Evolutionary conservation across 2,329 filamentous ascomycete genomes (phyloP), one percentile per base, ranked within the genome.

Genomic region (Penicillium concentricum): DNA sequence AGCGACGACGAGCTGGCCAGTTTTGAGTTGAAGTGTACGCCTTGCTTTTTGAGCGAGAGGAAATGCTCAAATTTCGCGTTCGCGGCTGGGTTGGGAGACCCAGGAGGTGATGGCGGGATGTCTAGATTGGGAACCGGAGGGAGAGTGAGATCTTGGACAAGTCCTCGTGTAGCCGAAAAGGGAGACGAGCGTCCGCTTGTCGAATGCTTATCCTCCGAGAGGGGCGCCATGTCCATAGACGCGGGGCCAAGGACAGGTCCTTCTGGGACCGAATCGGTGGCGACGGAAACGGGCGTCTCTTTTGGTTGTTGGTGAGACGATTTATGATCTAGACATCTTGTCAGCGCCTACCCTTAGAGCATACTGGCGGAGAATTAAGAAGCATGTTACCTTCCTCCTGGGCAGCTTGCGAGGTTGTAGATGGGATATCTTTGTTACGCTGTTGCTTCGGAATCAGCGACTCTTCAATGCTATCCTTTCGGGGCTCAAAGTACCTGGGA

Each of bases 1-100:
- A 87, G 74, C 2, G 83, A 82, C 2, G 81, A 76, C 4, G 84
- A 85, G 37, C 73, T 75, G 51, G 82, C 80, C 15, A 88, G 72
- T 52, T 85, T 83, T 61, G 83, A 77, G 61, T 88, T 87, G 74
- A 87, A 88, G 69, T 88, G 85, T 22, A 84, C 74, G 2, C 82
- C 83, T 67, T 85, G 81, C 64, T 81, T 81, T 69, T 87, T 88
- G 35, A 87, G 73, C 22, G 81, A 78, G 4, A 87, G 77, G 59
- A 87, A 88, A 61, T 82, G 81, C 46, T 78, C 75, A 65, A 87
- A 83, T 63, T 86, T 87, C 59, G 79, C 79, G 18, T 82, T 84
- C 2, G 79, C 64, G 5, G 67, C 70, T 26, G 74, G 70, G 47
- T 76, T 63, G 5, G 78, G 76, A 38, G 76, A 78, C 28, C 76